These are phyloP conservation scores for Coniochaeta sp. DNA, from an alignment of 2,329 filamentous ascomycete genomes.

Conservation along the genomic window DNA sequence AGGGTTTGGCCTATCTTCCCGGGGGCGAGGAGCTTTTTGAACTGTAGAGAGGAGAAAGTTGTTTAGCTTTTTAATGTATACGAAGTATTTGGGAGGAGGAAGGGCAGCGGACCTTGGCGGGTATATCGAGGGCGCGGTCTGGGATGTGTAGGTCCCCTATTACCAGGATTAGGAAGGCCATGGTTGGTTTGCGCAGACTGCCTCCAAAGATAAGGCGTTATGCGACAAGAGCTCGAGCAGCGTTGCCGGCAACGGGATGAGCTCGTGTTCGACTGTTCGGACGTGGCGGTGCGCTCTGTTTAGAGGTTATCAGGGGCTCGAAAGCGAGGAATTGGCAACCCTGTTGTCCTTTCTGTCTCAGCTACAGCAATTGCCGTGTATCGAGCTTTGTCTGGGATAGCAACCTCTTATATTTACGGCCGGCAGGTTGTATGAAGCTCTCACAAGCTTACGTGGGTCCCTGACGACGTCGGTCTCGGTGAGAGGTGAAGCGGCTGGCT, in stretches of 20 bases:
- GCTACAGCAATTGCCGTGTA: background rate
- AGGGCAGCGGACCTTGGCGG: slow-evolving; percentile 62
- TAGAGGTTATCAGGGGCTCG: too few relatives aligned
- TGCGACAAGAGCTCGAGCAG: background rate
- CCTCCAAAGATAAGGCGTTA: background rate
- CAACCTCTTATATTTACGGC: background rate
- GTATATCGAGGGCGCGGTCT: slow-evolving; percentile 84
- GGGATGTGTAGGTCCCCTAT: slow-evolving; percentile 93
- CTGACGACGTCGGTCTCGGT: background rate
- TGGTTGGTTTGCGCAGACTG: slow-evolving; percentile 28
- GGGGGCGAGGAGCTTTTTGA: slow-evolving; percentile 77
- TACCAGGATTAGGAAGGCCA: slow-evolving; percentile 84
- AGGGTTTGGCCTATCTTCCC: slow-evolving; percentile 79
- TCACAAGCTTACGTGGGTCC: slow-evolving; percentile 1
- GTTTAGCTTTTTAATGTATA: slow-evolving; percentile 6
- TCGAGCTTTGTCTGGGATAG: background rate
- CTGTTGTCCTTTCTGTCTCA: background rate
- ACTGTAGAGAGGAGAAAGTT: slow-evolving; percentile 39
- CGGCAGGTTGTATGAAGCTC: background rate
- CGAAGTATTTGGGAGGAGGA: slow-evolving; percentile 3
- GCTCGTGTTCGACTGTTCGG: background rate
- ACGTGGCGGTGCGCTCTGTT: too few relatives aligned
- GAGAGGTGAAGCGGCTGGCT: background rate
- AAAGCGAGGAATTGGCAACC: too few relatives aligned
- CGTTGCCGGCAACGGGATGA: background rate